Conservation (phyloP, 768 basidiomycete species). For the Russula earlei region DNA sequence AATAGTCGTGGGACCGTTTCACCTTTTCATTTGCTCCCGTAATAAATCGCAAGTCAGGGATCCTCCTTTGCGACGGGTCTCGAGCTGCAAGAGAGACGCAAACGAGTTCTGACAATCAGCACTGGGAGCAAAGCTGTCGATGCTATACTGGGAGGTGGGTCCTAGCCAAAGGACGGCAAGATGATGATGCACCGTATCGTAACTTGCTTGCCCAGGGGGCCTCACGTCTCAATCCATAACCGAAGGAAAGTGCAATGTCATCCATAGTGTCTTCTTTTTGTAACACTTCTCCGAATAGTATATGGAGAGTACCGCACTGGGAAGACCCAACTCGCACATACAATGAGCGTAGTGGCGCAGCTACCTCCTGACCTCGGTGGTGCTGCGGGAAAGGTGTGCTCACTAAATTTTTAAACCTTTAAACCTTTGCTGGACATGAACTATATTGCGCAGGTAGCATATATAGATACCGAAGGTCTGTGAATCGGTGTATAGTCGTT, state of each 20-base stretch:
- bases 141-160: slow-evolving; percentile 72
- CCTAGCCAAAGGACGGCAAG: neutral
- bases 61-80: slow-evolving; percentile 88
- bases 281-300: slow-evolving; percentile 36
- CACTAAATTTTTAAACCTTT: neutral
- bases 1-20: slow-evolving; percentile 46
- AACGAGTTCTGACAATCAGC: slow-evolving; percentile 72
- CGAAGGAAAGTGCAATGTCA: slow-evolving; percentile 46
- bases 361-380: slow-evolving; percentile 86
- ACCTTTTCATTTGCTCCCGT: neutral
- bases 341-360: slow-evolving; percentile 85
- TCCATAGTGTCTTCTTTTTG: neutral
- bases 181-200: neutral
- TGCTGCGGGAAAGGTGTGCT: slow-evolving; percentile 69
- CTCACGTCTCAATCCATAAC: slow-evolving; percentile 90
- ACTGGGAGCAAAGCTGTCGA: slow-evolving; percentile 93
- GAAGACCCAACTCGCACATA: slow-evolving; percentile 93
- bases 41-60: slow-evolving; percentile 40
- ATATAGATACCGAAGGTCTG: slow-evolving; percentile 79
- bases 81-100: slow-evolving; percentile 81
- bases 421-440: neutral
- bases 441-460: slow-evolving; percentile 58
- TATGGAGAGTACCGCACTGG: slow-evolving; percentile 96
- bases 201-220: slow-evolving; percentile 45
- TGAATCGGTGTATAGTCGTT: neutral